These are phyloP conservation scores for Aciculosporium take DNA, from an alignment of 2,329 filamentous ascomycete genomes.

Conservation along the genomic window DNA sequence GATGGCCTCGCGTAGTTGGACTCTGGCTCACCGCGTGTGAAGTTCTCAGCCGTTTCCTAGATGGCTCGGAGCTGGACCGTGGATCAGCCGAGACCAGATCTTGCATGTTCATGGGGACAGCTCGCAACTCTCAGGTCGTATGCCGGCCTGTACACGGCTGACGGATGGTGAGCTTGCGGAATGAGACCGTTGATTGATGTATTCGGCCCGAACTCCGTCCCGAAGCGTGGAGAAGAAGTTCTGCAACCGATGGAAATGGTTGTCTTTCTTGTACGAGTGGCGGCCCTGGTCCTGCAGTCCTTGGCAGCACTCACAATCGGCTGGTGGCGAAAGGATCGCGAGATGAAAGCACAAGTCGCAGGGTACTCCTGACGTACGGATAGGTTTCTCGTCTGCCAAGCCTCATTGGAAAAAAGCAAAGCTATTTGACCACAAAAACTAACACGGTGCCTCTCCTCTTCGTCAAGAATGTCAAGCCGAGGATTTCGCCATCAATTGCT, in stretches of 20 bases:
- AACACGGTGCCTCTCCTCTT: neutral
- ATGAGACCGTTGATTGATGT: neutral
- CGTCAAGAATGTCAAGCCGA: neutral
- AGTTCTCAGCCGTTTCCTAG: constrained; percentile 26
- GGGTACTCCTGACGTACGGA: no score
- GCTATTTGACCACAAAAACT: neutral
- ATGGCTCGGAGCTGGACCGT: constrained; percentile 15
- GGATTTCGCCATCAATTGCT: neutral
- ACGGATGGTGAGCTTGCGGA: neutral
- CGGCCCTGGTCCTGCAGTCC: neutral
- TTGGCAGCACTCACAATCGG: neutral
- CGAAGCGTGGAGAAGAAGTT: constrained; percentile 21
- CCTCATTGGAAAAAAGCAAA: neutral
- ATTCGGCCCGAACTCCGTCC: no score
- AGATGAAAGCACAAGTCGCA: neutral
- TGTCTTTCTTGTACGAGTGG: neutral
- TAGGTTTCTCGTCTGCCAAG: neutral
- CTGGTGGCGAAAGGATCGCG: neutral
- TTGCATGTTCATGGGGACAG: constrained; percentile 6
- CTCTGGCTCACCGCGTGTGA: constrained; percentile 25
- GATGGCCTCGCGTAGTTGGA: neutral
- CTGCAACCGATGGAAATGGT: constrained; percentile 4
- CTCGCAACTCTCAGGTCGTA: neutral
- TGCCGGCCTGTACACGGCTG: neutral
- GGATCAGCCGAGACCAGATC: constrained; percentile 13